Percentiles rank a stretch among this genome's conserved stretches.
Conservation (phyloP, 805 yeast genomes). For the Candida andamanensis region DNA sequence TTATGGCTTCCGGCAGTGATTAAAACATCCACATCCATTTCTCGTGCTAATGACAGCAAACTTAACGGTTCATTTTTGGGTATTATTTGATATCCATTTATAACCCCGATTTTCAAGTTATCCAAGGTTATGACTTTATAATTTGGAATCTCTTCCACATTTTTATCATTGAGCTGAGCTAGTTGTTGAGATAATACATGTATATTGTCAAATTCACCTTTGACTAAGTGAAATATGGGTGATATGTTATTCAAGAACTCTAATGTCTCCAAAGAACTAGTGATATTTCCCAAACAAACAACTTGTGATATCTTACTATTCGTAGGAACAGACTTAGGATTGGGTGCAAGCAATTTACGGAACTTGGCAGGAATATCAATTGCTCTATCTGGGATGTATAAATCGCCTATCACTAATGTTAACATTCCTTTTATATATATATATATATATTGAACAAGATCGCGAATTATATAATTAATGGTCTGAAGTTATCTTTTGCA, state of each 20-base stretch:
- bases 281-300: slow-evolving; percentile 77
- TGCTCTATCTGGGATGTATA: slow-evolving; percentile 85
- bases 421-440: too few species aligned
- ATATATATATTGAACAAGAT: too few species aligned
- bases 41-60: slow-evolving; percentile 75
- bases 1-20: slow-evolving; percentile 92
- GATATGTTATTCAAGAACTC: slow-evolving; percentile 64
- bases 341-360: slow-evolving; percentile 72
- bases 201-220: slow-evolving; percentile 74
- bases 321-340: slow-evolving; percentile 28
- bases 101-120: slow-evolving; percentile 71
- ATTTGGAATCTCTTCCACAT: slow-evolving; percentile 43
- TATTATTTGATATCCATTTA: slow-evolving; percentile 77
- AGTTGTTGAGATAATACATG: slow-evolving; percentile 29
- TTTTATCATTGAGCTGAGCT: slow-evolving; percentile 13
- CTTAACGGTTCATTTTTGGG: slow-evolving; percentile 88
- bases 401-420: slow-evolving; percentile 76
- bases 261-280: slow-evolving; percentile 58
- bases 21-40: slow-evolving; percentile 85
- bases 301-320: slow-evolving; percentile 76
- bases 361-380: slow-evolving; percentile 59
- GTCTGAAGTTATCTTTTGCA: slow-evolving; percentile 44
- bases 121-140: slow-evolving; percentile 65
- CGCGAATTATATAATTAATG: too few species aligned
- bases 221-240: slow-evolving; percentile 67